phyloP scores from a whole-genome alignment of 495 filamentous ascomycete genomes.

The Xylaria intraflava region DNA sequence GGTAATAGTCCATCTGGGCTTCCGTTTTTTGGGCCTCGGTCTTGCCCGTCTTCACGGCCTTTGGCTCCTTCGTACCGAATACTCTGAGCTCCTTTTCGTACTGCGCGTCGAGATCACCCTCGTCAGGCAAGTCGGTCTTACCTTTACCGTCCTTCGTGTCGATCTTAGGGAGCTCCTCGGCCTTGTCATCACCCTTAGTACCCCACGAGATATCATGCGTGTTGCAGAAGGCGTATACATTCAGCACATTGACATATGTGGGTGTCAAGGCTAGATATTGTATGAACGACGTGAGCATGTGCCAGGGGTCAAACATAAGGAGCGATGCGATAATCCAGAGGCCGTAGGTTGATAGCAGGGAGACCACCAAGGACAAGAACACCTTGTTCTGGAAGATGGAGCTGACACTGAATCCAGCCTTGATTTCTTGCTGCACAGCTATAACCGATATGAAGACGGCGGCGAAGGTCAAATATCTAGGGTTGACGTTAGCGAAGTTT shows the following conservation, averaged over 20 bases:
- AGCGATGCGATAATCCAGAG: slow-evolving; percentile 90
- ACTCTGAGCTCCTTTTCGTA: slow-evolving; percentile 79
- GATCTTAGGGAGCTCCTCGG: slow-evolving; percentile 73
- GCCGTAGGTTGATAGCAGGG: slow-evolving; percentile 83
- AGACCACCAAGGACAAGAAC: slow-evolving; percentile 92
- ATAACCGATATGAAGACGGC: slow-evolving; percentile 90
- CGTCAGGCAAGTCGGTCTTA: slow-evolving; percentile 87
- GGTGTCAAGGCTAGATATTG: slow-evolving; percentile 96
- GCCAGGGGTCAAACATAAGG: slow-evolving; percentile 97
- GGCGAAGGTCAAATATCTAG: slow-evolving; percentile 84
- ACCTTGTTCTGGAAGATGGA: slow-evolving; percentile 77
- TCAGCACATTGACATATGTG: slow-evolving; percentile 93
- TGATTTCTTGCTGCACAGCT: slow-evolving; percentile 65
- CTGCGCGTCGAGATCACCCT: slow-evolving; percentile 74
- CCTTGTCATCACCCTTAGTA: slow-evolving; percentile 89
- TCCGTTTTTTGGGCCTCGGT: slow-evolving; percentile 57
- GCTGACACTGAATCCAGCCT: slow-evolving; percentile 54
- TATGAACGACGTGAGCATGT: slow-evolving; percentile 93
- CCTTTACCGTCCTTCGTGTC: slow-evolving; percentile 89
- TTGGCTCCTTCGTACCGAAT: slow-evolving; percentile 60
- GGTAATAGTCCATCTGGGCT: slow-evolving; percentile 97
- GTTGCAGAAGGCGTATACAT: slow-evolving; percentile 98
- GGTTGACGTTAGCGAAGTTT: slow-evolving; percentile 12
- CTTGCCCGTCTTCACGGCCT: slow-evolving; percentile 62
- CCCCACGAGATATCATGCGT: slow-evolving; percentile 98